Base-by-base conservation (phyloP, 768 basidiomycete genomes). In the Naganishia kalamii region DNA sequence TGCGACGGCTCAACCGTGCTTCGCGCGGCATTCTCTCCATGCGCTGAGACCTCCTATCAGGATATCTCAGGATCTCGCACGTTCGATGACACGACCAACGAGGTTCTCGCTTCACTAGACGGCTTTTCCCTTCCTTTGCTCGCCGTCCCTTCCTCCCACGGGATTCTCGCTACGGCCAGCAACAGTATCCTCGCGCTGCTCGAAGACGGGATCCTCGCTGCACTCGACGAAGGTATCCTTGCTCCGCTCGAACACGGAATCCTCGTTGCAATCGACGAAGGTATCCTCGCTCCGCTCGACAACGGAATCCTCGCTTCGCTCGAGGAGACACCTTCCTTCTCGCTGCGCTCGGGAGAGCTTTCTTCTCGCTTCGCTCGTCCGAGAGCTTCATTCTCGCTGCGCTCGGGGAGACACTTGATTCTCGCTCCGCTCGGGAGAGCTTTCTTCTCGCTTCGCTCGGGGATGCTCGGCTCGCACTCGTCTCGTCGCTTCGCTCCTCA, bases 401-500 rank as follows among this genome's bases (percentile, higher is more conserved):
- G 52, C 52, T 35, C 52, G 33, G 43, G 19, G 21, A 5, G 43
- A n/a, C 10, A 15, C 43, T 6, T 10, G 29, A 37, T 19, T 37
- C 52, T 35, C 52, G 52, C 52, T 43, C 25, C 59, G 59, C 40
- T 60, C 29, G 41, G 23, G 4, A 19, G 60, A 33, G 25, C 2
- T 4, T 19, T n/a, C 59, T 62, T 21, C 43, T 29, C 43, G 10
- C 46, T 15, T 25, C 54, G n/a, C 37, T 59, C 41, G n/a, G 21
- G 7, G 37, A 7, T 40, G 37, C 37, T 2, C 8, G 11, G 25
- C 48, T 50, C 50, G 30, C 30, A 4, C 30, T 32, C 29, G 29
- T n/a, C 44, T 8, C 19, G 19, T 46, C 44, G 5, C 44, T 46
- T n/a, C 44, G 44, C 64, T 72, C 67, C 70, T 66, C 49, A 71